These are phyloP conservation scores for Phytophthora rubi DNA, from an alignment of 352 stramenopile genomes.

Conservation along the genomic window DNA sequence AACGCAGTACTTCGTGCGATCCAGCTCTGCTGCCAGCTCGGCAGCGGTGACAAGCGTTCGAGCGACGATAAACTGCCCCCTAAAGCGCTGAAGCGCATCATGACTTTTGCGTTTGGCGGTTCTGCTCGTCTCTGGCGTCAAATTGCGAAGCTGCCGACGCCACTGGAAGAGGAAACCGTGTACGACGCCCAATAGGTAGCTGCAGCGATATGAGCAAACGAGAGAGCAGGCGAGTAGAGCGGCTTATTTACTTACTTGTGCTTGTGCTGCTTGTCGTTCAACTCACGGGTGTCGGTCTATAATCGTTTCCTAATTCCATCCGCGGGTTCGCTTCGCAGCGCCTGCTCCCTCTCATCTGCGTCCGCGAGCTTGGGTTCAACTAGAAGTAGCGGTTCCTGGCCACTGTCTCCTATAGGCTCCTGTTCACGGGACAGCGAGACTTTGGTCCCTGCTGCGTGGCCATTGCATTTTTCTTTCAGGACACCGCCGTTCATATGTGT, in stretches of 20 bases:
- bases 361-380: background rate
- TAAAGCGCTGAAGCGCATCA: constrained; percentile 61
- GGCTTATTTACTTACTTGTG: constrained; percentile 44
- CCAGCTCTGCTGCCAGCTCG: constrained; percentile 62
- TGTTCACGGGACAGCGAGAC: constrained; percentile 27
- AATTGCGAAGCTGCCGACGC: constrained; percentile 48
- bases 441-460: constrained; percentile 12
- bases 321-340: constrained; percentile 2
- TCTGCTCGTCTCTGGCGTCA: constrained; percentile 76
- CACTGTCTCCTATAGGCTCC: constrained; percentile 34
- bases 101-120: constrained; percentile 65
- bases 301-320: constrained; percentile 20
- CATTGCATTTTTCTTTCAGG: constrained; percentile 24
- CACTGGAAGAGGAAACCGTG: constrained; percentile 54
- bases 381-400: background rate
- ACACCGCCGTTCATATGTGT: constrained; percentile 15
- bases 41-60: constrained; percentile 34
- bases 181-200: constrained; percentile 39
- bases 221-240: constrained; percentile 29
- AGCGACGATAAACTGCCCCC: constrained; percentile 14
- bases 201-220: constrained; percentile 16
- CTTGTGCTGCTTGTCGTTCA: constrained; percentile 24
- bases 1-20: constrained; percentile 51
- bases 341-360: constrained; percentile 10
- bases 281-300: constrained; percentile 17